These are phyloP conservation scores for Paramyrothecium sp. DNA, from an alignment of 2,329 filamentous ascomycete species.

Conservation along the genomic window DNA sequence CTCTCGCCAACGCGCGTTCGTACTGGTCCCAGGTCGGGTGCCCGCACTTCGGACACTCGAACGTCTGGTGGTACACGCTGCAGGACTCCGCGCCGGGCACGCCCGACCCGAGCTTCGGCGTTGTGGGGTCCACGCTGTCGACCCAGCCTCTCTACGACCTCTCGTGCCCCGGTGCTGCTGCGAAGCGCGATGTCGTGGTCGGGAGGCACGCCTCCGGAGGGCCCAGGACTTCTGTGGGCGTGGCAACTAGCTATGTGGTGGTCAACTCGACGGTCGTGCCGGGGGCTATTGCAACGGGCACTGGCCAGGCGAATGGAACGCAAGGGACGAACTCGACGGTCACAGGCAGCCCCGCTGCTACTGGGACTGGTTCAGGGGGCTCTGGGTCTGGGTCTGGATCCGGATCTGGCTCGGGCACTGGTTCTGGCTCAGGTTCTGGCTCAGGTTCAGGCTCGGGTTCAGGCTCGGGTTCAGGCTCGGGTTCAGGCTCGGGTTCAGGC, in stretches of 20 bases:
- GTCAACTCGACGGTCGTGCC: slow-evolving; percentile 8
- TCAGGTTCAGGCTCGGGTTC: slow-evolving; percentile 11
- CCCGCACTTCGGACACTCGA: slow-evolving; percentile 60
- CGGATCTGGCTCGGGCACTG: slow-evolving; percentile 12
- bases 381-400: too few species aligned
- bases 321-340: slow-evolving; percentile 2
- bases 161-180: slow-evolving; percentile 33
- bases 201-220: slow-evolving; percentile 7
- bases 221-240: not conserved
- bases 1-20: slow-evolving; percentile 65
- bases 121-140: slow-evolving; percentile 56
- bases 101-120: slow-evolving; percentile 68
- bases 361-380: not conserved
- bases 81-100: slow-evolving; percentile 61
- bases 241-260: not conserved
- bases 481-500: slow-evolving; percentile 12
- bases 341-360: slow-evolving; percentile 3
- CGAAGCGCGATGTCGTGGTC: slow-evolving; percentile 34
- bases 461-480: slow-evolving; percentile 6
- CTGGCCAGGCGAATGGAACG: not conserved
- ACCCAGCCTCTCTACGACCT: slow-evolving; percentile 62
- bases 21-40: slow-evolving; percentile 83
- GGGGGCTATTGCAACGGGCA: slow-evolving; percentile 8
- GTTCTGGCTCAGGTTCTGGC: slow-evolving; percentile 11
- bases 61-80: slow-evolving; percentile 77